Evolutionary conservation across 441 rosid species (phyloP).

Genomic region (Isatis lusitanica): DNA sequence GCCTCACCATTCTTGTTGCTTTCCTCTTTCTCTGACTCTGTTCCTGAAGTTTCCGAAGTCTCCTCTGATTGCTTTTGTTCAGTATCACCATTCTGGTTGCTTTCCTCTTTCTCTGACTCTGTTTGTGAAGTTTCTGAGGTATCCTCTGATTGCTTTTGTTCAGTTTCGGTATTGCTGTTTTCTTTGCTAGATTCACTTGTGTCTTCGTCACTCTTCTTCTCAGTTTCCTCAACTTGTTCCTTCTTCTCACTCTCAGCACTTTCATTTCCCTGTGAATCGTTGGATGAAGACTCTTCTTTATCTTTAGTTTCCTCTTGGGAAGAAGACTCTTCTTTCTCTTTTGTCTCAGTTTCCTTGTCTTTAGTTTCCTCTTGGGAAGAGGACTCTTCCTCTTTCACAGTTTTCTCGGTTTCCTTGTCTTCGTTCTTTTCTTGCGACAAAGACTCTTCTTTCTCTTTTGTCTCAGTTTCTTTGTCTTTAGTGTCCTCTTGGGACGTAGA

Average conservation of each 20-base stretch:
- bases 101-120: constrained; percentile 41
- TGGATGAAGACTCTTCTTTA: constrained; percentile 30
- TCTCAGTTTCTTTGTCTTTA: background rate
- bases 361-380: constrained; percentile 22
- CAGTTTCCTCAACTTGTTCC: constrained; percentile 37
- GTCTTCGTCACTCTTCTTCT: constrained; percentile 27
- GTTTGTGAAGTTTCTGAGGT: constrained; percentile 32
- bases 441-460: constrained; percentile 10
- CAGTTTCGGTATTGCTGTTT: background rate
- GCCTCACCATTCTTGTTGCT: constrained; percentile 39
- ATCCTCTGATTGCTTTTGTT: constrained; percentile 24
- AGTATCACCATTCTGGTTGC: constrained; percentile 36
- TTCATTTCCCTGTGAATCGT: constrained; percentile 33
- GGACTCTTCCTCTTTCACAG: constrained; percentile 26
- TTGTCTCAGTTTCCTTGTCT: background rate
- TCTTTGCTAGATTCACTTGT: constrained; percentile 20
- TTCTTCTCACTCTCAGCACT: constrained; percentile 44
- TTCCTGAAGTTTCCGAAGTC: constrained; percentile 28
- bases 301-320: background rate
- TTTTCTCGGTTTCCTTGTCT: constrained; percentile 6
- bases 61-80: constrained; percentile 26
- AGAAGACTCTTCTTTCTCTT: background rate
- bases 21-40: constrained; percentile 42
- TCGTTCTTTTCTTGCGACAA: background rate
- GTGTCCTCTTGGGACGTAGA: background rate